Conservation (phyloP, 768 basidiomycete species). For the Floccularia luteovirens region DNA sequence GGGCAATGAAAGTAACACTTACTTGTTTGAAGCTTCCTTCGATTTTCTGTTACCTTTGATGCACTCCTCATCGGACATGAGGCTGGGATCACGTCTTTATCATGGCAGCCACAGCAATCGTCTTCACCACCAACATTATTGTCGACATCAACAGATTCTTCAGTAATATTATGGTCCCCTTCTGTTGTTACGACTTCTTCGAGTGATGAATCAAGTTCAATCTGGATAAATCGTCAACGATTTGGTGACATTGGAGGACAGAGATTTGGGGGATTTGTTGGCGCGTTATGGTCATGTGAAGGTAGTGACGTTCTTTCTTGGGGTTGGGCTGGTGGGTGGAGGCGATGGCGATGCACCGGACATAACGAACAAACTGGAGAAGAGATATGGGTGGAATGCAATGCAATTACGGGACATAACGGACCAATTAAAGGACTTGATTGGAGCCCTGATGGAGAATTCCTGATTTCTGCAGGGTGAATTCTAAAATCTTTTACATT, state of each 20-base stretch:
- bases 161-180: constrained; percentile 91
- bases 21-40: constrained; percentile 19
- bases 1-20: neutral
- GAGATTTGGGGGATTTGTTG: constrained; percentile 87
- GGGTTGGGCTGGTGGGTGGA: constrained; percentile 95
- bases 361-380: constrained; percentile 12
- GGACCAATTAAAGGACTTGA: constrained; percentile 71
- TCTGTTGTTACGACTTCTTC: constrained; percentile 35
- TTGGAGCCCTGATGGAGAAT: constrained; percentile 87
- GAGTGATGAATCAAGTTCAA: constrained; percentile 38
- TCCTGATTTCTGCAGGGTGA: constrained; percentile 80
- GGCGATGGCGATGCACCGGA: constrained; percentile 62
- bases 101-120: constrained; percentile 54
- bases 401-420: constrained; percentile 83
- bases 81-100: constrained; percentile 81
- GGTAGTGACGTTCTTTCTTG: constrained; percentile 68
- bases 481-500: constrained; percentile 10
- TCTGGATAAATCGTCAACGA: constrained; percentile 88
- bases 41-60: constrained; percentile 84
- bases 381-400: constrained; percentile 65
- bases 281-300: constrained; percentile 69
- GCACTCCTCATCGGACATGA: constrained; percentile 96
- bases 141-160: constrained; percentile 94
- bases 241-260: constrained; percentile 95
- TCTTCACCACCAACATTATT: constrained; percentile 48